phyloP scores from a whole-genome alignment of 2,329 filamentous ascomycete species.

The Colletotrichum scovillei region DNA sequence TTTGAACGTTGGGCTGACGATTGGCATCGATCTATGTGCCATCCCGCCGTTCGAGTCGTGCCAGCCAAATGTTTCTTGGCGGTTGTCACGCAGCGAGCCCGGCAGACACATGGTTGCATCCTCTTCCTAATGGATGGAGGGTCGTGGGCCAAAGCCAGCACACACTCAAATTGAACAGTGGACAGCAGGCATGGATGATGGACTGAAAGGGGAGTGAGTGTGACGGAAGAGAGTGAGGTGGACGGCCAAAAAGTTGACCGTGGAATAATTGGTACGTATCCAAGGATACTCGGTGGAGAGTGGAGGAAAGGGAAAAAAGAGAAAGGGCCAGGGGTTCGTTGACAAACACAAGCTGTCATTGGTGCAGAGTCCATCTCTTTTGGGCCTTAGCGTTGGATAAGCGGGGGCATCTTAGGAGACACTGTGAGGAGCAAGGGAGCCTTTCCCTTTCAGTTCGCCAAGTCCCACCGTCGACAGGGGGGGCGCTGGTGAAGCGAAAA shows the following conservation, averaged over 20 bases:
- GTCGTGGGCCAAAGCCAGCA: neutral
- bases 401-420: neutral
- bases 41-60: slow-evolving; percentile 14
- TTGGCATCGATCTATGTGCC: slow-evolving; percentile 10
- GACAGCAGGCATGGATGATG: neutral
- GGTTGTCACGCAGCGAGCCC: slow-evolving; percentile 6
- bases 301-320: neutral
- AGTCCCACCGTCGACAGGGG: slow-evolving; percentile 12
- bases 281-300: neutral
- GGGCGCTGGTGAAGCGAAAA: slow-evolving; percentile 9
- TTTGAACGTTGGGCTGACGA: slow-evolving; percentile 9
- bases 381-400: slow-evolving; percentile 5
- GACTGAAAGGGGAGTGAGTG: slow-evolving; percentile 8
- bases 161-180: neutral
- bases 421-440: slow-evolving; percentile 22
- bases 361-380: slow-evolving; percentile 16
- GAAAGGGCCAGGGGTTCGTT: slow-evolving; percentile 12
- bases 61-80: slow-evolving; percentile 16
- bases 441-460: slow-evolving; percentile 19
- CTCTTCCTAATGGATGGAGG: neutral
- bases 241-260: neutral
- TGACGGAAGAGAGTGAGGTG: neutral
- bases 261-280: neutral
- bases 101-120: neutral
- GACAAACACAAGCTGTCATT: slow-evolving; percentile 22